Base-by-base conservation (phyloP, 2,329 filamentous ascomycete species). In the Xylariaceae sp. region DNA sequence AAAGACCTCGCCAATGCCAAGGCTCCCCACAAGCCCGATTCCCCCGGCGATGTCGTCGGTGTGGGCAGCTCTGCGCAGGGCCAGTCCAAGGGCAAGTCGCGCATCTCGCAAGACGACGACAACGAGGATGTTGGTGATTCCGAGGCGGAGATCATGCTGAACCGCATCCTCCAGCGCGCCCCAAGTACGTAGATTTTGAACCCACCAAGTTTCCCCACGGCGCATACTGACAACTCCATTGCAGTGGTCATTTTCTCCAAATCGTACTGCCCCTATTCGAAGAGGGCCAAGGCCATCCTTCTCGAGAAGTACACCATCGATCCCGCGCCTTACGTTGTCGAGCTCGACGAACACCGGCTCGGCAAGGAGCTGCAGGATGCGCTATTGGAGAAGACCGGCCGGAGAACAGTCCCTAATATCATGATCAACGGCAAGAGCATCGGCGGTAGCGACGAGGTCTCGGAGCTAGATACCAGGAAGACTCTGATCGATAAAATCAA, bases 221-320 rank as follows among this genome's bases (percentile, higher is more conserved):
- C 22, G 16, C 25, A 43, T 42, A 55, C 41, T 14, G 45, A 34
- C 10, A 43, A 44, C 37, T 34, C 52, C 40, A 44, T 6, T 32
- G 25, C 58, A 93, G 89, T 97, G 49, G 87, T 96, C 64, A 88
- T 98, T 58, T 97, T 97, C 72, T 95, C 90, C 53, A 97, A 98
- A 68, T 81, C 86, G 1, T 95, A 92, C 70, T 98, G 93, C 67
- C 89, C 86, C 1, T 85, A 80, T 69, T 96, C 90, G 41, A 85
- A 83, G 63, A 83, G 82, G 56, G 93, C 93, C 37, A 98, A 98
- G 69, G 74, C 76, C 35, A 79, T 97, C 45, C 79, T 98, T 33
- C 80, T 95, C 34, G 81, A 91, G 19, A 84, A 86, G 57, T 97
- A 97, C 72, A 74, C 73, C 44, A 94, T 98, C 62, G 78, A 81